Evolutionary conservation across 2,329 filamentous ascomycete genomes (phyloP).

Genomic region (Amauroascus verrucosus): DNA sequence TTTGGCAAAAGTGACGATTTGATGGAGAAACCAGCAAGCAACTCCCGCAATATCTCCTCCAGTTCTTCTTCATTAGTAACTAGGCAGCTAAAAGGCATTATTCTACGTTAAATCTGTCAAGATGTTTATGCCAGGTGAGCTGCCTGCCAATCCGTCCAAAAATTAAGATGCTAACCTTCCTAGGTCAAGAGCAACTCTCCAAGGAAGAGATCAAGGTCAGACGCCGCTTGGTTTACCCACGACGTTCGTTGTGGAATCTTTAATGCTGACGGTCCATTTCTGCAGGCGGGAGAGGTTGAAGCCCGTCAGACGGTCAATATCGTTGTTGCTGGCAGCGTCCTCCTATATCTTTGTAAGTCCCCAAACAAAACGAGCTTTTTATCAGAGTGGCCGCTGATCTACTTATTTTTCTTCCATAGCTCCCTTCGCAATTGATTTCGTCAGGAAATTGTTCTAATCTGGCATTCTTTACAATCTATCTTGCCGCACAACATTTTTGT

Average conservation of each 20-base stretch:
- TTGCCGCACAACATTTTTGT: background rate
- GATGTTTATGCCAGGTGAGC: constrained; percentile 20
- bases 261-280: background rate
- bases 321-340: constrained; percentile 44
- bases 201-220: constrained; percentile 38
- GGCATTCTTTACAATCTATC: background rate
- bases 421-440: constrained; percentile 42
- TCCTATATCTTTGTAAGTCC: constrained; percentile 53
- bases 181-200: constrained; percentile 38
- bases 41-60: too few relatives aligned
- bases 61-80: background rate
- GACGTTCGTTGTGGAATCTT: background rate
- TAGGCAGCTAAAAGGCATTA: background rate
- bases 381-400: background rate
- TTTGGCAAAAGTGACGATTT: background rate
- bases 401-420: constrained; percentile 24
- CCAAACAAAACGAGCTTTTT: background rate
- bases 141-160: background rate
- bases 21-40: background rate
- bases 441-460: constrained; percentile 38
- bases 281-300: constrained; percentile 42
- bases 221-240: background rate
- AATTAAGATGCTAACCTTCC: background rate
- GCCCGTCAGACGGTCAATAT: constrained; percentile 46
- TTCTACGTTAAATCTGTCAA: background rate